phyloP scores from a whole-genome alignment of 139 green algal genomes.

The Gonium pectorale region DNA sequence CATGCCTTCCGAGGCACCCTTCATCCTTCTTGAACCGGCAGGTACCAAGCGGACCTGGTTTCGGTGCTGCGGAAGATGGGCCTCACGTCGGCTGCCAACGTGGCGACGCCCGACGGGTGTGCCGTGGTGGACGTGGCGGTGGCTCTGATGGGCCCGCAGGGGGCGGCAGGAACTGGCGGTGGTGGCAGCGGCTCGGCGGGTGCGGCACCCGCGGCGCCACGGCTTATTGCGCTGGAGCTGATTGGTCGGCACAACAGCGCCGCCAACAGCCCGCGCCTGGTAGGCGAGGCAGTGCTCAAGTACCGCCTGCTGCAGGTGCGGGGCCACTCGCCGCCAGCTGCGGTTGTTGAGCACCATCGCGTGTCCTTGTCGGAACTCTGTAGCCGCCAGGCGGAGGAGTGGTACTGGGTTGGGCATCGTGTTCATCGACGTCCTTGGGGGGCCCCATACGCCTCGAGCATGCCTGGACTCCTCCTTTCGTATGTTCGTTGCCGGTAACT shows the following conservation, averaged over 20 bases:
- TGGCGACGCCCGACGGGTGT: constrained; percentile 50
- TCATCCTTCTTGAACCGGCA: no score
- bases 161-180: neutral
- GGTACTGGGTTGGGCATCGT: no score
- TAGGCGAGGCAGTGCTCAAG: constrained; percentile 66
- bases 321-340: no score
- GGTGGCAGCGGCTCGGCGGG: neutral
- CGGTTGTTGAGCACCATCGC: no score
- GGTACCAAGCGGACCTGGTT: constrained; percentile 40
- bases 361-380: no score
- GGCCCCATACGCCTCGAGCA: no score
- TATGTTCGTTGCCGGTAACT: neutral
- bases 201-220: neutral
- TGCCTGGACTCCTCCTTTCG: neutral
- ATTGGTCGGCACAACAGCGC: constrained; percentile 61
- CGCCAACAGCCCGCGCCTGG: constrained; percentile 57
- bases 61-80: constrained; percentile 33
- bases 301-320: constrained; percentile 63
- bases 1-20: no score
- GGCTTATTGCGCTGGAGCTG: constrained; percentile 56
- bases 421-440: no score
- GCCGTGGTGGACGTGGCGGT: constrained; percentile 51
- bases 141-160: neutral
- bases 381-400: no score
- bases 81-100: neutral